Percentiles rank a stretch among this genome's conserved stretches.
These are phyloP conservation scores for Paecilomyces sp. DNA, from an alignment of 2,329 filamentous ascomycete species.

Conservation along the genomic window DNA sequence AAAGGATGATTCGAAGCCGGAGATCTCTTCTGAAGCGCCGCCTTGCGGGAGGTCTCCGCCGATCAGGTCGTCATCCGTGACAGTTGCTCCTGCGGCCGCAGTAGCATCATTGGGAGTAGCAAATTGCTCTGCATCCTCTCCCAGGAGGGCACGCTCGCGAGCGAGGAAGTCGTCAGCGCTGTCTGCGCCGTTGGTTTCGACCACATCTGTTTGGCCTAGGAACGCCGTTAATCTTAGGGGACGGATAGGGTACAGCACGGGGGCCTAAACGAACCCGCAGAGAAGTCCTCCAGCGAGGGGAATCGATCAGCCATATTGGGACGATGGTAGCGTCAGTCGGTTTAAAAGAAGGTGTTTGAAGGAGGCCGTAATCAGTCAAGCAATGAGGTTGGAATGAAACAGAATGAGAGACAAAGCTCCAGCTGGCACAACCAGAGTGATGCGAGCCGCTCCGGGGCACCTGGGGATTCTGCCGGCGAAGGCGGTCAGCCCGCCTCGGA, in stretches of 20 bases:
- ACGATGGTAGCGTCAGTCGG: constrained; percentile 5
- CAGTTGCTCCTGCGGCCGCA: constrained; percentile 55
- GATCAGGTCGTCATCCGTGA: constrained; percentile 65
- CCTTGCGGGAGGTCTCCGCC: constrained; percentile 40
- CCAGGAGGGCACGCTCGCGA: constrained; percentile 81
- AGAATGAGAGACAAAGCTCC: constrained; percentile 2
- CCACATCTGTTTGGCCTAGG: constrained; percentile 28
- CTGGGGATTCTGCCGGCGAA: constrained; percentile 8
- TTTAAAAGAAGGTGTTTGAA: constrained; percentile 4
- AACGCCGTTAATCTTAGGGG: constrained; percentile 17
- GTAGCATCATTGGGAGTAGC: constrained; percentile 61
- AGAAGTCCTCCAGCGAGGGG: constrained; percentile 72
- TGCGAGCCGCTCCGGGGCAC: background rate
- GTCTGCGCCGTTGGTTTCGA: constrained; percentile 32
- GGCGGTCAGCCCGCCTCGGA: constrained; percentile 5
- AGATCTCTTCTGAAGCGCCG: constrained; percentile 38
- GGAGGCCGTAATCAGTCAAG: background rate
- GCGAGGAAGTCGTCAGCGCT: constrained; percentile 79
- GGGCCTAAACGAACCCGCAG: constrained; percentile 43
- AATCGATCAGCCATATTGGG: constrained; percentile 67
- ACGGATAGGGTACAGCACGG: constrained; percentile 6
- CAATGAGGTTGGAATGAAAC: constrained; percentile 1
- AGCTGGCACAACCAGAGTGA: constrained; percentile 3
- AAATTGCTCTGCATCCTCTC: constrained; percentile 91
- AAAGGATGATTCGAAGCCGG: constrained; percentile 80